phyloP scores from a whole-genome alignment of 148 eudicot genomes.

The Agrostemma githago region DNA sequence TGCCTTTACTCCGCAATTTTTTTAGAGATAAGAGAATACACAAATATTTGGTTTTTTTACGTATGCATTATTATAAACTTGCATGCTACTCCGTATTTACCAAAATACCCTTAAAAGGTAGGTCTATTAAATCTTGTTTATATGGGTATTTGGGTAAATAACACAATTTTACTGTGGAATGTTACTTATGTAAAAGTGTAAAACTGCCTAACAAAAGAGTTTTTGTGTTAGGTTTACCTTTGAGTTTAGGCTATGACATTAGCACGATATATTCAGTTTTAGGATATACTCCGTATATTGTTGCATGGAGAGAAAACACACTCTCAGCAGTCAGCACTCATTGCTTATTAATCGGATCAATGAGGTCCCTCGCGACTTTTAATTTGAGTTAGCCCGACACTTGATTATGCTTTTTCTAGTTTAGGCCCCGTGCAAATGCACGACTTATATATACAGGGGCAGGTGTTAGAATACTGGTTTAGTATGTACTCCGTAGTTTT shows the following conservation, averaged over 20 bases:
- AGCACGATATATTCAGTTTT: background rate
- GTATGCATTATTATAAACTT: background rate
- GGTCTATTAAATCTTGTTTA: background rate
- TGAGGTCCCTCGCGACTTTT: background rate
- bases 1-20: background rate
- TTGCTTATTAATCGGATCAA: background rate
- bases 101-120: background rate
- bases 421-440: too few species aligned
- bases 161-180: background rate
- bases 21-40: background rate
- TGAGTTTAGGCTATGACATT: background rate
- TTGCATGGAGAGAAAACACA: background rate
- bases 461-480: too few species aligned
- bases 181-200: too few species aligned
- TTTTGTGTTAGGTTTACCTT: background rate
- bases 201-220: background rate
- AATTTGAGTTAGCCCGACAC: background rate
- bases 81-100: background rate
- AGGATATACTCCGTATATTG: background rate
- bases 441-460: too few species aligned
- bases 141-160: too few species aligned
- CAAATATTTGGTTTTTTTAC: background rate
- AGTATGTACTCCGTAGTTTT: too few species aligned
- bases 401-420: background rate
- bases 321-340: too few species aligned